Evolutionary conservation across 2,329 filamentous ascomycete genomes (phyloP), one percentile per base, ranked within the genome.

Genomic region (Cladosporium sp.): DNA sequence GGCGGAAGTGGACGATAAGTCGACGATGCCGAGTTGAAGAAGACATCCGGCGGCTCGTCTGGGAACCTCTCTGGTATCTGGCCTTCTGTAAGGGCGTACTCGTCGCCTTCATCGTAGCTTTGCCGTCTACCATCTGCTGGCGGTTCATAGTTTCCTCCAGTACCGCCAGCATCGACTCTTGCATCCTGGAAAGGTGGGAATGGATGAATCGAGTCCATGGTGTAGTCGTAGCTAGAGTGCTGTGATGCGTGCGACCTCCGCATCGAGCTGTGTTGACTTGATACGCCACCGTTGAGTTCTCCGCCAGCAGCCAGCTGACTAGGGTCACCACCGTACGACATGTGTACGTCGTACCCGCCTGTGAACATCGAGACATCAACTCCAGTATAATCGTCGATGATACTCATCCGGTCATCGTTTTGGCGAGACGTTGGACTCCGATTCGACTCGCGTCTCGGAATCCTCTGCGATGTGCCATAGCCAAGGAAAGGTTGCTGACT

Each of bases 21-120:
- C 81, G 76, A 78, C 74, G 93, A 87, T 46, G 92, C 92, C 21
- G 93, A 93, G 73, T 98, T 93, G 76, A 96, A 99, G 76, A 97
- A 97, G 75, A 98, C 88, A 72, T 97, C 95, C 21, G 91, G 91
- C 68, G 92, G 91, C 65, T 93, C 92, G 74, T 75, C 72, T 37
- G 74, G 71, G 64, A 74, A 74, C 35, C 70, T 72, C 65, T 78
- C 77, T 10, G 77, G 76, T 33, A 79, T 55, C 71, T 35, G 75
- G 71, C 74, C 74, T 56, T 83, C 80, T 69, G 77, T 80, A 40
- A 83, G 73, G 6, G 76, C 77, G 55, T 78, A 84, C 76, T 98
- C 95, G 71, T 97, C 95, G 1, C 92, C 94, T 75, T 97, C 92
- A 71, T 98, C 94, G 72, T 95, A 97, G 78, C 93, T 97, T 72